Evolutionary conservation across 2,329 filamentous ascomycete genomes (phyloP).

Genomic region (Xylariaceae sp.): DNA sequence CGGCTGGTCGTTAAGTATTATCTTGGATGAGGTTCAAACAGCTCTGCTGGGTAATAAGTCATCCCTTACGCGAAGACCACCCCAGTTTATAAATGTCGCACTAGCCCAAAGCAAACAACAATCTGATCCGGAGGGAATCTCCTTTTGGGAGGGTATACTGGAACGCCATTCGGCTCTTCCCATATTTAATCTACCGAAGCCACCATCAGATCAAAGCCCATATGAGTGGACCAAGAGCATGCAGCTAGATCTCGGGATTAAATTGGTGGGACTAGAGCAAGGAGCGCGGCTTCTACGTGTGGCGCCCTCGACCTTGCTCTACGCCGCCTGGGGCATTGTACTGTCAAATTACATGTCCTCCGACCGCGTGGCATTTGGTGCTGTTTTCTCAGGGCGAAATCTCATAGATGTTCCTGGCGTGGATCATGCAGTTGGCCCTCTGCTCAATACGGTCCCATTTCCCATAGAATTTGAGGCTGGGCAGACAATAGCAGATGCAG

Average conservation of each 20-base stretch:
- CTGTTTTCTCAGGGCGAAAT: constrained; percentile 16
- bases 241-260: background rate
- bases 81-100: background rate
- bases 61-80: background rate
- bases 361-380: constrained; percentile 18
- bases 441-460: constrained; percentile 4
- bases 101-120: constrained; percentile 2
- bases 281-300: background rate
- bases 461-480: background rate
- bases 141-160: constrained; percentile 4
- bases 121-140: background rate
- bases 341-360: constrained; percentile 17
- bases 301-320: constrained; percentile 8
- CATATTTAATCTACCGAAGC: constrained; percentile 3
- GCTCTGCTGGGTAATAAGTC: background rate
- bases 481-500: background rate
- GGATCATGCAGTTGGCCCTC: constrained; percentile 1
- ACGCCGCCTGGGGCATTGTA: constrained; percentile 15
- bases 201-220: background rate
- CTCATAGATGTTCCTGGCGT: background rate
- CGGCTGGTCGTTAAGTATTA: constrained; percentile 16
- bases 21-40: constrained; percentile 12
- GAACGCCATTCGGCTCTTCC: background rate
- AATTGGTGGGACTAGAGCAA: background rate
- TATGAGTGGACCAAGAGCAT: constrained; percentile 4